Base-by-base conservation (phyloP, 139 green algal genomes). In the Tetraselmis striata region DNA sequence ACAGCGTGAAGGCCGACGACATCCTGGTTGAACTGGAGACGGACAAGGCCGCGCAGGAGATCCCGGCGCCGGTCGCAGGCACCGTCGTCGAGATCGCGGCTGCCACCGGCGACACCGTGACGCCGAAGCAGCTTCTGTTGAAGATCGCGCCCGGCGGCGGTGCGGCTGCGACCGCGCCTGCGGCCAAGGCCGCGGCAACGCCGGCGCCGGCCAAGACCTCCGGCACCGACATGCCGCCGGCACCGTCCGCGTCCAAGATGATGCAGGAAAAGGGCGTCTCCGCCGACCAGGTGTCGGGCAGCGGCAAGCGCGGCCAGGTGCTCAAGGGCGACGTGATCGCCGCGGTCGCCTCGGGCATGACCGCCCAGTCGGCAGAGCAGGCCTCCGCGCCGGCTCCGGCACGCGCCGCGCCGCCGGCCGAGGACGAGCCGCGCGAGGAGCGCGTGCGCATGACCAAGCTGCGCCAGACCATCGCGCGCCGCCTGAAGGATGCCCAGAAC, bases 21-120 rank as follows among this genome's bases (percentile, higher is more conserved):
- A 85, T 99, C 18, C 93, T 99, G 74, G 93, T 95, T 0, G 94
- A 98, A 89, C 96, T 99, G 59, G 97, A 99, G 81, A 99, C 97
- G 0, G 97, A 99, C 87, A 99, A 98, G 81, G 94, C 97, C 31
- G 95, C 92, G 0, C 95, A 97, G 24, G 93, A 97, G 79, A 88
- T 97, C 87, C 90, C 88, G 2, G 80, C 85, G 29, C 18, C 45
- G 11, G 79, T 84, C 2, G 81, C 89, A 0, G 94, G 92, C 25
- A 83, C 84, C 1, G 27, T 98, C 23, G 90, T 80, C 27, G 32
- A 88, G 5, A 79, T 97, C 28, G 80, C 94, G 27, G 88, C 97
- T 0, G 87, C 90, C 23, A 89, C 93, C 76, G 92, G 92, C 0
- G 96, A 99, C 86, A 95, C 90, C 0, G 96, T 99, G 1, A 83